phyloP scores from a whole-genome alignment of 192 early-diverging fungal species.

The Gorgonomyces haynaldii region DNA sequence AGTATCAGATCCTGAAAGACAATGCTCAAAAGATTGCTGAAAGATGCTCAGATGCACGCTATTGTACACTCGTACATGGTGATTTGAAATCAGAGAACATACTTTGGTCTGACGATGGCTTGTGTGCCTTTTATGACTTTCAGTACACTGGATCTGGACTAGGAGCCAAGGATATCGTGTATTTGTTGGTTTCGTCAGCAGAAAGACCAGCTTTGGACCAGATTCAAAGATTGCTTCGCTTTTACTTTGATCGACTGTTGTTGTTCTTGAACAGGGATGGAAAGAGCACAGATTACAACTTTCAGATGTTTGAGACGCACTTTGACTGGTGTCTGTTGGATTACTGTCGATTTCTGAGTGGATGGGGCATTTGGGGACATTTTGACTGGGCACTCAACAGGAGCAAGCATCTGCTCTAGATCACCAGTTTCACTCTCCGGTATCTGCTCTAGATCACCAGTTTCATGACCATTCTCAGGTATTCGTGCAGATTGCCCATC shows the following conservation, averaged over 20 bases:
- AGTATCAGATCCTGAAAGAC: neutral
- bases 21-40: neutral
- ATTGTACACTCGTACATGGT: constrained; percentile 19
- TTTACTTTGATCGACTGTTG: constrained; percentile 1
- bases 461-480: no score
- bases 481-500: no score
- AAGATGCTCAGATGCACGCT: neutral
- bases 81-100: constrained; percentile 25
- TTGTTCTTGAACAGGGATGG: neutral
- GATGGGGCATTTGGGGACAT: constrained; percentile 29
- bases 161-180: constrained; percentile 17
- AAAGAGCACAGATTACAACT: neutral
- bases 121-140: constrained; percentile 19
- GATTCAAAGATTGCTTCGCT: neutral
- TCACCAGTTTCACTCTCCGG: no score
- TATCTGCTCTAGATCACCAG: no score
- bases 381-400: constrained; percentile 8
- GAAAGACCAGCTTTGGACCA: neutral
- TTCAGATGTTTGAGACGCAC: constrained; percentile 3
- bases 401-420: neutral
- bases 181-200: constrained; percentile 13
- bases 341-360: constrained; percentile 23
- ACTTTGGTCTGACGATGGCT: constrained; percentile 5
- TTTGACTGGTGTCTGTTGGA: constrained; percentile 19
- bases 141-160: constrained; percentile 21